A percentile compares a stretch with the other conserved stretches of the same genome.
These are phyloP conservation scores for Colletotrichum euphorbiae DNA, from an alignment of 2,329 filamentous ascomycete species.

Conservation along the genomic window DNA sequence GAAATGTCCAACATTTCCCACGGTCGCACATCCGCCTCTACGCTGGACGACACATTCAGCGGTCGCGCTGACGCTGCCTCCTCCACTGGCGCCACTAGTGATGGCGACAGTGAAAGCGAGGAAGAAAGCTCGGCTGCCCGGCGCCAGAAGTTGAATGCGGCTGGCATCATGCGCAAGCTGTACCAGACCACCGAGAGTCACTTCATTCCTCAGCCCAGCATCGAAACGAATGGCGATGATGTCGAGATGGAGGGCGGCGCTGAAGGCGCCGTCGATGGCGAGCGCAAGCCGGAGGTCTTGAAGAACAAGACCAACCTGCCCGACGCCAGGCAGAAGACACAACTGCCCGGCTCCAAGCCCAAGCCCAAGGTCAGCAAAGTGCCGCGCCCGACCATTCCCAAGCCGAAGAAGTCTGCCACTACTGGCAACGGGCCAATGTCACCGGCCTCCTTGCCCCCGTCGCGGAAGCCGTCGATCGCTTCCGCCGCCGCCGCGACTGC, in stretches of 20 bases:
- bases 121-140: slow-evolving; percentile 69
- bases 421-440: slow-evolving; percentile 63
- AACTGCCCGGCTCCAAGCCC: slow-evolving; percentile 50
- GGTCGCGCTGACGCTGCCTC: slow-evolving; percentile 87
- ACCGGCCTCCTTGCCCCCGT: slow-evolving; percentile 74
- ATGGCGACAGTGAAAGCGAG: slow-evolving; percentile 77
- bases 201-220: slow-evolving; percentile 57
- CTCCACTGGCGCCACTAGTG: slow-evolving; percentile 86
- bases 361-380: slow-evolving; percentile 60
- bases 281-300: slow-evolving; percentile 54
- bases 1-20: slow-evolving; percentile 95
- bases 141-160: slow-evolving; percentile 65
- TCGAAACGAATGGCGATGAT: slow-evolving; percentile 69
- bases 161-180: slow-evolving; percentile 58
- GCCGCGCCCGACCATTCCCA: slow-evolving; percentile 52
- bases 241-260: slow-evolving; percentile 59
- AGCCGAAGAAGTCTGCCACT: slow-evolving; percentile 61
- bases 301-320: slow-evolving; percentile 50
- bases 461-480: slow-evolving; percentile 80
- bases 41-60: slow-evolving; percentile 92
- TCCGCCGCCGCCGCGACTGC: slow-evolving; percentile 61
- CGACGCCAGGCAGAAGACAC: slow-evolving; percentile 55
- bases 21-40: slow-evolving; percentile 92
- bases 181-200: slow-evolving; percentile 65
- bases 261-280: slow-evolving; percentile 50